Base-by-base conservation (phyloP, 1,139 yeast species). In the Taiozyma sp. region DNA sequence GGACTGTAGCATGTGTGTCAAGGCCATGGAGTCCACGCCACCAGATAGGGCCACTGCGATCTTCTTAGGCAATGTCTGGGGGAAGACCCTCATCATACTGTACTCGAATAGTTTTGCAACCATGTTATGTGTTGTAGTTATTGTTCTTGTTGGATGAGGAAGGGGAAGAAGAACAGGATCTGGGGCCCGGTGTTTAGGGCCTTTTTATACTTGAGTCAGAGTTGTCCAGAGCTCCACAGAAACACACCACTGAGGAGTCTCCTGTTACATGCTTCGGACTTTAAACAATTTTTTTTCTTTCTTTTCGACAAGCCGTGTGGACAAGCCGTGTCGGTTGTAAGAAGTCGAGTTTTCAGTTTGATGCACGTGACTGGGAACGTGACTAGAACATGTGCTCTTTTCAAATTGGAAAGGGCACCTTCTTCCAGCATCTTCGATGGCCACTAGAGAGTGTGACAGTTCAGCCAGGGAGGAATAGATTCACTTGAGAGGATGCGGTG, bases 11-110 rank as follows among this genome's bases (percentile, higher is more conserved):
- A 84, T 66, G 60, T 74, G 75, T 1, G 87, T 73, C 46, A 87
- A 65, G 32, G 87, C 84, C 79, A 87, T 81, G 2, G 95, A 87
- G 62, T 87, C 96, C 1, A 84, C 91, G 0, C 96, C 96, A 3
- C 96, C 96, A 10, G 90, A 83, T 3, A 87, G 75, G 0, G 92
- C 91, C 23, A 77, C 46, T 0, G 59, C 65, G 7, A 62, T 23
- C 12, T 43, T 50, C 19, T 43, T 39, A 1, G 65, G 65, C 1
- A 56, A 24, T 2, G 36, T 34, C 27, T 45, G 36, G 16, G 47
- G 45, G 30, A 55, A 19, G 24, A 38, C 41, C 41, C 41, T 38
- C 24, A 38, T 19, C 41, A 38, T 19, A 38, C 41, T 38, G 41
- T 38, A 38, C 24, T 38, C 41, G 24, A 38, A 38, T 4, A 38